Conservation (phyloP, 345 rosid genomes). For the Schrenkiella parvula region DNA sequence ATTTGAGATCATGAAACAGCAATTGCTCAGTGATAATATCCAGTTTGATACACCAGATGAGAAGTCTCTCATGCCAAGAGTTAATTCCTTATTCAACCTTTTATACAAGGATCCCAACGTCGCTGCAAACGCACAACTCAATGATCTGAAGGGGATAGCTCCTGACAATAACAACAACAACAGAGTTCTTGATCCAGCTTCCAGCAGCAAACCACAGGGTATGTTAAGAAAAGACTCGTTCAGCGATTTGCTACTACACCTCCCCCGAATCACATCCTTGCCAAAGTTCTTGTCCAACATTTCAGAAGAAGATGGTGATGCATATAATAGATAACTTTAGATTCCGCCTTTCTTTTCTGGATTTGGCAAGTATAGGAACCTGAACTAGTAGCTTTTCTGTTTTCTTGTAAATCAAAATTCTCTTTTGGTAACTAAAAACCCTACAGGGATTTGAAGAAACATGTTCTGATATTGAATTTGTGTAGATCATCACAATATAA, state of each 20-base stretch:
- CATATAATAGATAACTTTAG: conserved; percentile 44
- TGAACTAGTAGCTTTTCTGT: conserved; percentile 18
- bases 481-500: conserved; percentile 5
- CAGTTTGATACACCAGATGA: conserved; percentile 78
- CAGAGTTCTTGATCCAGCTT: conserved; percentile 43
- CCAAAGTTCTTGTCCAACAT: conserved; percentile 93
- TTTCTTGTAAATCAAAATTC: conserved; percentile 26
- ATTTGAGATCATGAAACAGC: conserved; percentile 78
- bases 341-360: conserved; percentile 1
- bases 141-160: conserved; percentile 27
- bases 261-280: conserved; percentile 84
- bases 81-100: conserved; percentile 92
- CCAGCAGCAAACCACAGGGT: conserved; percentile 51
- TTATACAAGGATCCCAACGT: conserved; percentile 66
- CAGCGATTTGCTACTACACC: conserved; percentile 77
- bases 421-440: conserved; percentile 17
- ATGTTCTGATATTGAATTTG: conserved; percentile 59
- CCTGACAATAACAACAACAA: conserved; percentile 32
- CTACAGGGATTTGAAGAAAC: conserved; percentile 48
- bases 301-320: conserved; percentile 75
- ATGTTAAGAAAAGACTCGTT: conserved; percentile 93
- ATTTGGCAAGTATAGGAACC: conserved; percentile 33
- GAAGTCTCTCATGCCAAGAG: conserved; percentile 94
- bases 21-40: conserved; percentile 67
- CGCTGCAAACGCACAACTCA: conserved; percentile 46